A percentile compares a stretch with the other conserved stretches of the same genome.
Conservation (phyloP, 352 stramenopile genomes). For the Pelagophyceae sp. region DNA sequence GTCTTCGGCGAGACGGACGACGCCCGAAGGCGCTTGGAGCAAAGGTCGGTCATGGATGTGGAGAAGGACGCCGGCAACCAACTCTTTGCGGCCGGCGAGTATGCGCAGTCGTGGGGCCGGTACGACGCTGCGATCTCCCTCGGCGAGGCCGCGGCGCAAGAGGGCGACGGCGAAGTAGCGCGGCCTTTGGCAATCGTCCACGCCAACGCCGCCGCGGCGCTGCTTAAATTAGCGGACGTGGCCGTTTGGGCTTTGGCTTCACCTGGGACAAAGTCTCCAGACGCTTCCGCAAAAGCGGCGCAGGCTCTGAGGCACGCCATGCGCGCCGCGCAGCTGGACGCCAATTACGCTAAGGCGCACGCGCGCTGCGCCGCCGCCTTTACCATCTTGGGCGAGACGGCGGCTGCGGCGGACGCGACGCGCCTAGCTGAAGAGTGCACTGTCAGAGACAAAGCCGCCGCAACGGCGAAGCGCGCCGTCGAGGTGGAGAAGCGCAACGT, state of each 20-base stretch:
- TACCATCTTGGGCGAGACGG: not conserved
- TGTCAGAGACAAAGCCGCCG: too few species aligned
- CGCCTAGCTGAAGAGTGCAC: too few species aligned
- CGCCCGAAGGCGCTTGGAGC: not conserved
- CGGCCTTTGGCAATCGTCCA: not conserved
- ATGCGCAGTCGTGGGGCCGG: not conserved
- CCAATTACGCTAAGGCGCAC: constrained; percentile 7
- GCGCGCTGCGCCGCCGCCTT: not conserved
- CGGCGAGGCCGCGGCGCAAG: not conserved
- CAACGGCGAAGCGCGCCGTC: too few species aligned
- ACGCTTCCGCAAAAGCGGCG: too few species aligned
- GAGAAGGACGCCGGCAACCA: not conserved
- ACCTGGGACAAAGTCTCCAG: too few species aligned
- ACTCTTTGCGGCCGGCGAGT: not conserved
- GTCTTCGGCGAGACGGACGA: constrained; percentile 6
- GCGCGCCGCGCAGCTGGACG: not conserved
- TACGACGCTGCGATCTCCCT: not conserved
- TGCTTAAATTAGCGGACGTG: not conserved
- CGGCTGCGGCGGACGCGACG: not conserved
- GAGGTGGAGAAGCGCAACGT: too few species aligned
- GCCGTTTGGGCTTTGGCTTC: too few species aligned
- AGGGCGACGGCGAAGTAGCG: not conserved
- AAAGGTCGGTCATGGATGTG: not conserved
- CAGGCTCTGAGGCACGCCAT: constrained; percentile 6
- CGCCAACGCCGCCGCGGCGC: not conserved